phyloP scores from a whole-genome alignment of 768 basidiomycete species.

The Tephrocybe sp. region DNA sequence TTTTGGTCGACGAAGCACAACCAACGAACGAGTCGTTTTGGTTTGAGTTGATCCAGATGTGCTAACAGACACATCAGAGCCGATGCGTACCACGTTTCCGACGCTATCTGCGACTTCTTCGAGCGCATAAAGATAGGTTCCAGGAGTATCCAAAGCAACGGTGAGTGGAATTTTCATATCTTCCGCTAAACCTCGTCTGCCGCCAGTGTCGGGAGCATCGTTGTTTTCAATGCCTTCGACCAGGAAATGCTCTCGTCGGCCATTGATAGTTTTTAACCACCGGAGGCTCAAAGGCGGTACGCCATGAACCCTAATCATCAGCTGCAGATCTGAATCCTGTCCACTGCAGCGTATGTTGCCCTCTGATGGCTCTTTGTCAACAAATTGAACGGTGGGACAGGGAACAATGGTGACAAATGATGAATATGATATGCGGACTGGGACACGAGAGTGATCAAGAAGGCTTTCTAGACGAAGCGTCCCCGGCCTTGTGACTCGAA shows the following conservation, averaged over 20 bases:
- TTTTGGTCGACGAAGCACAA: constrained; percentile 69
- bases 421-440: constrained; percentile 69
- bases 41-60: constrained; percentile 33
- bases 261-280: constrained; percentile 73
- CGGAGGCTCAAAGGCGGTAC: constrained; percentile 76
- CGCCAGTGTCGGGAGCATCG: constrained; percentile 28
- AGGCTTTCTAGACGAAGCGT: constrained; percentile 74
- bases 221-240: constrained; percentile 84
- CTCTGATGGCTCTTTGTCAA: constrained; percentile 35
- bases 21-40: constrained; percentile 57
- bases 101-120: constrained; percentile 83
- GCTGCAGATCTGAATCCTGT: constrained; percentile 52
- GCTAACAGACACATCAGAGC: constrained; percentile 26
- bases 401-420: constrained; percentile 73
- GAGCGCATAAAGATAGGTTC: constrained; percentile 70
- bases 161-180: constrained; percentile 68
- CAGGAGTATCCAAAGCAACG: constrained; percentile 60
- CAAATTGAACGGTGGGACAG: constrained; percentile 78
- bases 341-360: constrained; percentile 68
- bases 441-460: constrained; percentile 64
- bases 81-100: constrained; percentile 68
- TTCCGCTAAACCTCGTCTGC: constrained; percentile 38
- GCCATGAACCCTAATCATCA: constrained; percentile 67
- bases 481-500: constrained; percentile 74
- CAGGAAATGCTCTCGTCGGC: constrained; percentile 65